Conservation (phyloP, 768 basidiomycete species). For the Cystofilobasidium ferigula region DNA sequence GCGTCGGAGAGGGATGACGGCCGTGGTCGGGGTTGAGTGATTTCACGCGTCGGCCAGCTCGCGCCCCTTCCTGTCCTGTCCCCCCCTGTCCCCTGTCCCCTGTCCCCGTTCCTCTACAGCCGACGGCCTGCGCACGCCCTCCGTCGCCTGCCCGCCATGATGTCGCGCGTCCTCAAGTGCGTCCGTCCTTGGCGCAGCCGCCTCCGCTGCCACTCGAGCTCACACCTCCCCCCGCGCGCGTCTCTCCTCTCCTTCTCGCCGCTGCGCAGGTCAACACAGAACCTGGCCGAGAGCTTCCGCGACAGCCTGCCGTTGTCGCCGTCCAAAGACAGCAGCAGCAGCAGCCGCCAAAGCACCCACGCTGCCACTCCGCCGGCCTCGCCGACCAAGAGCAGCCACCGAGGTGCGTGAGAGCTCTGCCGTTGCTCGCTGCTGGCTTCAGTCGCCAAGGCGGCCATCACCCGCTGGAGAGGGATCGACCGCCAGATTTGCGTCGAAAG, state of each 20-base stretch:
- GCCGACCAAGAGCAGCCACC: conserved; percentile 16
- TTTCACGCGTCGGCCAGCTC: not conserved
- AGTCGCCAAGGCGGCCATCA: not conserved
- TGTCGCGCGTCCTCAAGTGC: conserved; percentile 18
- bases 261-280: conserved; percentile 21
- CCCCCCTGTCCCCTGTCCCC: not conserved
- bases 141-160: conserved; percentile 6
- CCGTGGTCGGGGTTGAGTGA: not conserved
- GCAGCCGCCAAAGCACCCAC: too few relatives aligned
- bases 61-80: not conserved
- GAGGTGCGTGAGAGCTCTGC: conserved; percentile 7
- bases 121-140: not conserved
- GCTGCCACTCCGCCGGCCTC: conserved; percentile 10
- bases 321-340: not conserved
- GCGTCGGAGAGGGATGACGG: not conserved
- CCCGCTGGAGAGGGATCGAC: not conserved
- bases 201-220: not conserved
- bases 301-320: conserved; percentile 16
- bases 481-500: too few relatives aligned
- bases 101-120: not conserved
- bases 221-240: not conserved
- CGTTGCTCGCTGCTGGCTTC: too few relatives aligned
- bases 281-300: conserved; percentile 18
- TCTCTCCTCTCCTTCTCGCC: not conserved
- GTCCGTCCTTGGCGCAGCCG: not conserved